Conservation (phyloP, 495 filamentous ascomycete genomes). For the Xylaria nigripes region DNA sequence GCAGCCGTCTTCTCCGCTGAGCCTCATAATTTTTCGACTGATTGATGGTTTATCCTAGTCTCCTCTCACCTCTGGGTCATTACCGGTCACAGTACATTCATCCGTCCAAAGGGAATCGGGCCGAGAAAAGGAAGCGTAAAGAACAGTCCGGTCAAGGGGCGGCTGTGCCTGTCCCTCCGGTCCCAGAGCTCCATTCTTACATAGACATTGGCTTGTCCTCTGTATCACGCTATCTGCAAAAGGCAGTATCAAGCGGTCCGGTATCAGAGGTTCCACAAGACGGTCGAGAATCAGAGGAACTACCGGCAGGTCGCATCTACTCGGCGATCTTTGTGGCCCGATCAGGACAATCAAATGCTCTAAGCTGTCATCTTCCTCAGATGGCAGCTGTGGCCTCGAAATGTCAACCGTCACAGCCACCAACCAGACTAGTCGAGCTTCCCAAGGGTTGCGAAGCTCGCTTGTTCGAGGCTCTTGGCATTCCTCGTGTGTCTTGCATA, state of each 20-base stretch:
- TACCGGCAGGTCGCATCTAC: constrained; percentile 19
- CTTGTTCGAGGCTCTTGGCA: constrained; percentile 42
- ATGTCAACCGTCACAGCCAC: constrained; percentile 24
- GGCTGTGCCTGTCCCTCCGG: constrained; percentile 21
- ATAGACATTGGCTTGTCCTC: constrained; percentile 52
- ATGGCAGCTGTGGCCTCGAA: constrained; percentile 45
- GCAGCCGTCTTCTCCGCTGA: neutral
- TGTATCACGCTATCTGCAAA: constrained; percentile 48
- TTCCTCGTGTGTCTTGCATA: constrained; percentile 52
- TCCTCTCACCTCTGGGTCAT: constrained; percentile 49
- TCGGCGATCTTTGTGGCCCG: constrained; percentile 47
- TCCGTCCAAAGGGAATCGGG: constrained; percentile 47
- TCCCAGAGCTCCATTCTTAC: constrained; percentile 41
- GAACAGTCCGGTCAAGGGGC: constrained; percentile 14
- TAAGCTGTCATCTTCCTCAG: constrained; percentile 53
- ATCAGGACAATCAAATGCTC: constrained; percentile 40
- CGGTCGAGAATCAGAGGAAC: neutral
- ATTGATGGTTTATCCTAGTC: constrained; percentile 26
- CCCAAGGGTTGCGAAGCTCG: constrained; percentile 43
- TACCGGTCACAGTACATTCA: constrained; percentile 40
- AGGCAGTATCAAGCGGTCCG: constrained; percentile 20
- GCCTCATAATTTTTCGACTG: neutral
- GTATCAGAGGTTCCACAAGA: neutral
- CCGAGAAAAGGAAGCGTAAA: constrained; percentile 36
- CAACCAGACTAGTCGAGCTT: constrained; percentile 49